These are phyloP conservation scores for Pyrus betulifolia DNA, from an alignment of 306 rosid species.

Conservation along the genomic window DNA sequence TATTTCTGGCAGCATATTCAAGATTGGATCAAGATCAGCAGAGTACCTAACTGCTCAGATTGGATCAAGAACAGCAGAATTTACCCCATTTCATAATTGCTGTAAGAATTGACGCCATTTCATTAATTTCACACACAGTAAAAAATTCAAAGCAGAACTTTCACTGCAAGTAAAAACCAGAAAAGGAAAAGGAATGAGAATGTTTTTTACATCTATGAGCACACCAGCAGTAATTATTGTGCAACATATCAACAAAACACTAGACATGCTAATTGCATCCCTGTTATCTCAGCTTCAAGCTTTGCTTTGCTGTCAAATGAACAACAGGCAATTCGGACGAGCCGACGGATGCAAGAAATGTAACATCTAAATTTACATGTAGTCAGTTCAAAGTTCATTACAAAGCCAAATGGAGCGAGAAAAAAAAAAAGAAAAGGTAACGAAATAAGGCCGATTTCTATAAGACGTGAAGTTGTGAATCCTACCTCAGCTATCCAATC, in stretches of 20 bases:
- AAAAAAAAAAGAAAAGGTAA: conserved; percentile 9
- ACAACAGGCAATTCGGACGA: conserved; percentile 24
- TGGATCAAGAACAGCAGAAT: neutral
- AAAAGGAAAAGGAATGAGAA: neutral
- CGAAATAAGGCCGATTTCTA: conserved; percentile 32
- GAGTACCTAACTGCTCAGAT: neutral
- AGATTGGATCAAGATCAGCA: neutral
- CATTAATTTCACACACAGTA: neutral
- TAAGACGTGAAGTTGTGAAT: conserved; percentile 37
- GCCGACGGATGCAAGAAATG: conserved; percentile 37
- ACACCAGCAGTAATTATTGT: conserved; percentile 7
- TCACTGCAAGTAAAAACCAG: neutral
- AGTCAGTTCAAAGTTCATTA: conserved; percentile 53
- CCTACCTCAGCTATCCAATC: conserved; percentile 72
- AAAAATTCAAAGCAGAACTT: neutral
- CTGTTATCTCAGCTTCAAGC: conserved; percentile 28
- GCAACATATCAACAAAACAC: conserved; percentile 24
- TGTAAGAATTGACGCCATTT: neutral
- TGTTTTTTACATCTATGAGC: conserved; percentile 6
- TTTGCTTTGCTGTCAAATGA: conserved; percentile 28
- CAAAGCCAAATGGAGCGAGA: conserved; percentile 32
- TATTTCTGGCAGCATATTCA: neutral
- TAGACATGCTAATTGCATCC: conserved; percentile 35
- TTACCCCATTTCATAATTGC: too few relatives aligned
- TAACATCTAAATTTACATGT: conserved; percentile 68